phyloP scores from a whole-genome alignment of 2,329 filamentous ascomycete genomes.

The Xylaria sp. region DNA sequence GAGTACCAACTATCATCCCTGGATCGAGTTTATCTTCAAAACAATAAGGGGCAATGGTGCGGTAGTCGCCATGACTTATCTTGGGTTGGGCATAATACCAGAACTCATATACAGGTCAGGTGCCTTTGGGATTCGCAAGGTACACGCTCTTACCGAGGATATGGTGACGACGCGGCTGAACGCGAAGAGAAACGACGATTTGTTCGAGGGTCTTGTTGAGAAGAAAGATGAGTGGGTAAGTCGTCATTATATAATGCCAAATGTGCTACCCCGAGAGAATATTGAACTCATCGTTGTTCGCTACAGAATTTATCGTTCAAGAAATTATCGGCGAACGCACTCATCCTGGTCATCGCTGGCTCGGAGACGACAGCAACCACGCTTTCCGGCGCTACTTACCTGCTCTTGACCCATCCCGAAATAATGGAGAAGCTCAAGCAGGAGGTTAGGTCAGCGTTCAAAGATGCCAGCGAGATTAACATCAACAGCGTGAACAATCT shows the following conservation, averaged over 20 bases:
- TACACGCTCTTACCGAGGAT: slow-evolving; percentile 29
- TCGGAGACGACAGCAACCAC: slow-evolving; percentile 42
- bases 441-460: slow-evolving; percentile 49
- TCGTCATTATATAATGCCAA: background rate
- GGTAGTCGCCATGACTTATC: slow-evolving; percentile 30
- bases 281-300: background rate
- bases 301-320: slow-evolving; percentile 37
- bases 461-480: slow-evolving; percentile 46
- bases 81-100: slow-evolving; percentile 32
- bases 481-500: slow-evolving; percentile 43
- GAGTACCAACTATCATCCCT: slow-evolving; percentile 40
- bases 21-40: slow-evolving; percentile 42
- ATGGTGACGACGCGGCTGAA: slow-evolving; percentile 35
- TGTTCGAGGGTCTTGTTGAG: slow-evolving; percentile 43
- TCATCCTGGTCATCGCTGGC: slow-evolving; percentile 38
- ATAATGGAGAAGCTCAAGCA: slow-evolving; percentile 42
- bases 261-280: background rate
- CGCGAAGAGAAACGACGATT: slow-evolving; percentile 37
- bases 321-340: slow-evolving; percentile 37
- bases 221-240: slow-evolving; percentile 40
- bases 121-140: slow-evolving; percentile 20
- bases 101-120: slow-evolving; percentile 30
- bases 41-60: slow-evolving; percentile 37
- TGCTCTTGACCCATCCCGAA: slow-evolving; percentile 41
- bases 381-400: slow-evolving; percentile 39